phyloP scores from a whole-genome alignment of 768 basidiomycete genomes.

The Leucosporidium creatinivorum region DNA sequence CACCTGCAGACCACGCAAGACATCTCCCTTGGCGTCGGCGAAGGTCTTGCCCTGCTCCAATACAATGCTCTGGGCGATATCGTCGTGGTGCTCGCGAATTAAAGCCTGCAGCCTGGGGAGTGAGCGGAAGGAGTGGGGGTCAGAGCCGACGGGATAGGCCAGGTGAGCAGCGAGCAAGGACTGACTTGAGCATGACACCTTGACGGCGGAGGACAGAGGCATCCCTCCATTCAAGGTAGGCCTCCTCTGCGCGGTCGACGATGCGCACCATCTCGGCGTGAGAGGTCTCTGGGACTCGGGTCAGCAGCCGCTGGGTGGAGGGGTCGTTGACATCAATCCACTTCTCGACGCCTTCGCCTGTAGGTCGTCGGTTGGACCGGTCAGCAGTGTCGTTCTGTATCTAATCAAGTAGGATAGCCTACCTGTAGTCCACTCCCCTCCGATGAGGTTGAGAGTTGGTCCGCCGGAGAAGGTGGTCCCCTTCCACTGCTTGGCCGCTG shows the following conservation, averaged over 20 bases:
- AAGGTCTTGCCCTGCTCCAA: constrained; percentile 94
- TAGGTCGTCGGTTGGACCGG: too few relatives aligned
- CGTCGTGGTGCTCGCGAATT: constrained; percentile 75
- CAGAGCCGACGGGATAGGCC: background rate
- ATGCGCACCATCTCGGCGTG: constrained; percentile 71
- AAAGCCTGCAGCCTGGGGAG: constrained; percentile 67
- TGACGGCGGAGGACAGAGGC: constrained; percentile 80
- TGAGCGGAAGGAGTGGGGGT: background rate
- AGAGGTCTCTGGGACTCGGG: constrained; percentile 83
- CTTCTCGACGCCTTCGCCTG: background rate
- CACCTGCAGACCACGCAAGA: constrained; percentile 80
- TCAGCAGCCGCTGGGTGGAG: constrained; percentile 54
- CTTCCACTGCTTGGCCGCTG: background rate
- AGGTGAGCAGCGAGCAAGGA: constrained; percentile 15
- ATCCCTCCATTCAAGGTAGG: constrained; percentile 81
- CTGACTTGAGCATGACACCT: constrained; percentile 78
- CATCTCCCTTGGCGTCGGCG: constrained; percentile 88
- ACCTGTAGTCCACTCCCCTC: constrained; percentile 11
- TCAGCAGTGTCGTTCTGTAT: too few relatives aligned
- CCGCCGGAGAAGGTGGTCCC: constrained; percentile 1
- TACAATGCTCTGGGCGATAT: constrained; percentile 52
- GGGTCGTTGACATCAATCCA: constrained; percentile 13
- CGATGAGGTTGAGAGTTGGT: constrained; percentile 7
- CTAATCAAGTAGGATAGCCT: too few relatives aligned
- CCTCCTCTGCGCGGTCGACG: constrained; percentile 70